Conservation (phyloP, 352 stramenopile species). For the Globisporangium splendens region DNA sequence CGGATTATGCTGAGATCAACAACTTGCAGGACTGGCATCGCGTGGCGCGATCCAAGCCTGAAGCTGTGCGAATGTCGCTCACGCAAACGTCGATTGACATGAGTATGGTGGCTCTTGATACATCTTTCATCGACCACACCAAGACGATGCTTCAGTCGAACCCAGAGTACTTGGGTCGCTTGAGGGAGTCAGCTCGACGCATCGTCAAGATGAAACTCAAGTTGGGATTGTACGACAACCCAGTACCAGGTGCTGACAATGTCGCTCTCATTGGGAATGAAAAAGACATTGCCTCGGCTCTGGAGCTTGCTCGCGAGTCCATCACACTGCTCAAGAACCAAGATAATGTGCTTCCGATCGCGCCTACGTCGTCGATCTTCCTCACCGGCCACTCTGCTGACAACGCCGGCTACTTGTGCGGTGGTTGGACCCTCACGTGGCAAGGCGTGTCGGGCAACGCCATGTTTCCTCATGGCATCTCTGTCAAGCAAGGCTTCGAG, state of each 20-base stretch:
- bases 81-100: constrained; percentile 16
- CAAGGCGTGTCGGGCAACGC: constrained; percentile 72
- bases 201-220: constrained; percentile 73
- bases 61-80: too few species aligned
- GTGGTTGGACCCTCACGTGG: constrained; percentile 86
- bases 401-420: constrained; percentile 67
- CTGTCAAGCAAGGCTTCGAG: constrained; percentile 50
- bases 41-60: constrained; percentile 29
- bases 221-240: constrained; percentile 66
- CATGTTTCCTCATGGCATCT: constrained; percentile 37
- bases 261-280: constrained; percentile 43
- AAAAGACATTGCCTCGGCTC: constrained; percentile 46
- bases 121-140: constrained; percentile 41
- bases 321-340: constrained; percentile 87
- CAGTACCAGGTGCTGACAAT: constrained; percentile 42
- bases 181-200: constrained; percentile 53
- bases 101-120: constrained; percentile 81
- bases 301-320: constrained; percentile 73
- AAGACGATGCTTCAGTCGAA: constrained; percentile 32
- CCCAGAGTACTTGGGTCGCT: constrained; percentile 33
- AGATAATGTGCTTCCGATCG: constrained; percentile 46
- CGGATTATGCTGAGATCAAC: constrained; percentile 91
- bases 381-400: constrained; percentile 66
- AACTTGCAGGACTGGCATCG: constrained; percentile 77
- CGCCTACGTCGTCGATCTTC: constrained; percentile 26